Evolutionary conservation across 495 filamentous ascomycete genomes (phyloP).

Genomic region (Margaritispora aquatica): DNA sequence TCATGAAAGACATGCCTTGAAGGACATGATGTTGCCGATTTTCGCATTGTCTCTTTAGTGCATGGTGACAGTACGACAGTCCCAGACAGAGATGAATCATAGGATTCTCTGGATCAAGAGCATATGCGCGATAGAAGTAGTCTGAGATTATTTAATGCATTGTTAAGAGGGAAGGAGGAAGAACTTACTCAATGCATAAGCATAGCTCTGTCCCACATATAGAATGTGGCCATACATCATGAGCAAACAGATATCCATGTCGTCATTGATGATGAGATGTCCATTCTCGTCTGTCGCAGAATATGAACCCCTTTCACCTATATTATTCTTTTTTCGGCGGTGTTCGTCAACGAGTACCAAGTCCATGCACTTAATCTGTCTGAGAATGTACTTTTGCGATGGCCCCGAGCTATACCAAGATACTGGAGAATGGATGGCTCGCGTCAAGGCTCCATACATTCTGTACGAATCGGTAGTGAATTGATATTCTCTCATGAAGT

Average conservation of each 20-base stretch:
- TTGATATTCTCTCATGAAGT: slow-evolving; percentile 81
- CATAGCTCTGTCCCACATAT: slow-evolving; percentile 69
- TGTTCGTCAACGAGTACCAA: slow-evolving; percentile 30
- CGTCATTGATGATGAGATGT: slow-evolving; percentile 37
- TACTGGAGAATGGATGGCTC: slow-evolving; percentile 52
- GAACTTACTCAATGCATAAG: slow-evolving; percentile 64
- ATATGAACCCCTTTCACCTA: slow-evolving; percentile 39
- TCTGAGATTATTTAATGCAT: slow-evolving; percentile 30
- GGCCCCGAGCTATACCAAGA: slow-evolving; percentile 54
- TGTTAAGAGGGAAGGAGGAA: not conserved
- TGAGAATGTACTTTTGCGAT: slow-evolving; percentile 80
- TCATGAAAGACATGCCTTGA: slow-evolving; percentile 78
- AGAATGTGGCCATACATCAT: slow-evolving; percentile 87
- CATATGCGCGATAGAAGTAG: slow-evolving; percentile 84
- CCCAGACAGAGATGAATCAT: slow-evolving; percentile 67
- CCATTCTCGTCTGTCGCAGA: slow-evolving; percentile 43
- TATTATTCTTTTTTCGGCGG: slow-evolving; percentile 24
- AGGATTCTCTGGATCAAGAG: slow-evolving; percentile 68
- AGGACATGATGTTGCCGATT: slow-evolving; percentile 81
- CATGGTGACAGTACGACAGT: slow-evolving; percentile 76
- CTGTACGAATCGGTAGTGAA: slow-evolving; percentile 81
- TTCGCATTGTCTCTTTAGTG: slow-evolving; percentile 79
- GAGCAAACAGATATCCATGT: slow-evolving; percentile 68
- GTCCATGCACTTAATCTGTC: slow-evolving; percentile 90
- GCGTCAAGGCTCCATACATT: slow-evolving; percentile 66